Evolutionary conservation across 2,329 filamentous ascomycete species (phyloP).

Genomic region (Curvularia eragrostidis): DNA sequence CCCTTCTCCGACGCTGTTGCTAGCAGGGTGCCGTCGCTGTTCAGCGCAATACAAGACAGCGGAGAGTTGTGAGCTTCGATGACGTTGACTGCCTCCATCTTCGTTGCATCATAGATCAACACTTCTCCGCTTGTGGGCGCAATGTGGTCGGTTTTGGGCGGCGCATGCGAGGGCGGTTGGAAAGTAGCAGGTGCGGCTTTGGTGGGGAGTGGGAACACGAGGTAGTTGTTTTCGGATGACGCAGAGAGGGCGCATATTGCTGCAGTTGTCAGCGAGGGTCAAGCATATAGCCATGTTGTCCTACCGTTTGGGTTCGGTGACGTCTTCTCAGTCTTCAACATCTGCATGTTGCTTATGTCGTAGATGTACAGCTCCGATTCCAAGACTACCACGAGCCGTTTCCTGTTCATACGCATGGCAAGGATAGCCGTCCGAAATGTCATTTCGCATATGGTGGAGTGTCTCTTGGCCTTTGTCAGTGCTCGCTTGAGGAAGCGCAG

Average conservation of each 20-base stretch:
- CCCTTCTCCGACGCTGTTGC: conserved; percentile 97
- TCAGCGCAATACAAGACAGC: conserved; percentile 87
- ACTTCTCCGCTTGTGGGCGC: conserved; percentile 89
- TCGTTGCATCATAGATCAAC: conserved; percentile 87
- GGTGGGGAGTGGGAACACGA: conserved; percentile 87
- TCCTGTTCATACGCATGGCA: conserved; percentile 91
- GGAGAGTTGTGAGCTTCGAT: conserved; percentile 94
- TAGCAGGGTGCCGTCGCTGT: conserved; percentile 87
- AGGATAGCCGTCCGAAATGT: conserved; percentile 97
- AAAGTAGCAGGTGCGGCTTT: conserved; percentile 62
- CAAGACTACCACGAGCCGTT: conserved; percentile 88
- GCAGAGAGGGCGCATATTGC: conserved; percentile 93
- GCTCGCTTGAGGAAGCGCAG: not conserved
- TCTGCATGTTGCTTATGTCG: conserved; percentile 98
- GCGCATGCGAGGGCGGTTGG: conserved; percentile 77
- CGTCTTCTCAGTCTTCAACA: conserved; percentile 89
- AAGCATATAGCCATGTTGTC: conserved; percentile 8
- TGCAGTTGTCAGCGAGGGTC: conserved; percentile 37
- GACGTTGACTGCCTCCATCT: conserved; percentile 91
- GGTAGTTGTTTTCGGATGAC: conserved; percentile 93
- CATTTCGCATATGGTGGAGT: conserved; percentile 94
- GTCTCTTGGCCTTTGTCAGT: conserved; percentile 56
- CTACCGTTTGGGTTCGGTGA: conserved; percentile 85
- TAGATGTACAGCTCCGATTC: conserved; percentile 98
- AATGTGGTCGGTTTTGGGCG: conserved; percentile 76